Base-by-base conservation (phyloP, 1,284 basidiomycete species). In the Ustilago sp. region DNA sequence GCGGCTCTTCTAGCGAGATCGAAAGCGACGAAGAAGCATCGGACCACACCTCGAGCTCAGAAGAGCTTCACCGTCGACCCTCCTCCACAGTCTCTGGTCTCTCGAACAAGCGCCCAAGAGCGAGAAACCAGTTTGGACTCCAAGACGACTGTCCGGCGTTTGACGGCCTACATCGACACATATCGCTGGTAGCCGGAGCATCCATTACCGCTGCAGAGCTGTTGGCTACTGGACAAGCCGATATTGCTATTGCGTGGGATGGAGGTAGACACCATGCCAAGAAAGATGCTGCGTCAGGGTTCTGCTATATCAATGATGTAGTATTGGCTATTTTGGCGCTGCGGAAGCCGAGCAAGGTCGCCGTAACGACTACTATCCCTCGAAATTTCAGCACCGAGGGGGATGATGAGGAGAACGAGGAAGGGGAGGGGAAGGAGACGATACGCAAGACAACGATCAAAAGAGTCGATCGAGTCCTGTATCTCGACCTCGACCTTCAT, bases 251-350 rank as follows among this genome's bases (percentile, higher is more conserved):
- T 38, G 91, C 90, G 79, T 97, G 93, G 93, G 93, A 93, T 74
- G 93, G 93, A 8, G 93, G 93, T 53, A 63, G 88, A 54, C 77
- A 75, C 43, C 77, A 75, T 35, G 73, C 69, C n/a, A 75, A 74
- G 28, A 75, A 79, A 28, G 47, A 63, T 17, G 52, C 75, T 5
- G 75, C 78, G 6, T 67, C 69, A 3, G 95, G 95, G 0, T 98
- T 94, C 87, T 98, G 95, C 87, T 98, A 97, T 84, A 91, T 97
- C 34, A 93, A 94, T 4, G 95, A 98, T 84, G 92, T 92, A 61
- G 90, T 94, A 2, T 89, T 98, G 0, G 92, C 92, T 0, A 81
- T 74, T 19, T 39, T 69, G 28, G 68, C 71, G 4, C 50, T 74
- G 8, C 66, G 68, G 15, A 75, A 69, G 23, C 64, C 62, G 34